Evolutionary conservation across 768 basidiomycete species (phyloP), one percentile per base, ranked within the genome.

Genomic region (Suillus americanus): DNA sequence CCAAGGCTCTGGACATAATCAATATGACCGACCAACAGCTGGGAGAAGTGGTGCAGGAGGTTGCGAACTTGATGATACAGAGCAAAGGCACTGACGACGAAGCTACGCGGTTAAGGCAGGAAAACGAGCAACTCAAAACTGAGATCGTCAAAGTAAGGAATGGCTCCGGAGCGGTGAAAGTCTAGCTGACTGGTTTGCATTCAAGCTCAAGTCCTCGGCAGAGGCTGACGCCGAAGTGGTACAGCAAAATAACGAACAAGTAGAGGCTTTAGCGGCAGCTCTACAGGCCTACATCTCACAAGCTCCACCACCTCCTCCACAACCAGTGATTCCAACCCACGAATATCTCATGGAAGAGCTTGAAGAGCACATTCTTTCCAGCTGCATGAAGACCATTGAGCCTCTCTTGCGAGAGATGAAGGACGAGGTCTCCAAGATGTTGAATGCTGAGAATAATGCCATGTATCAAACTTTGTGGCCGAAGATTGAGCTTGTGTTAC

Each of bases 211-310:
- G 61, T 43, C 67, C 41, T 45, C 67, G 20, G 62, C 68, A 63
- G 70, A 64, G 33, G 65, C 48, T n/a, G 16, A 41, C 65, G 56
- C 61, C 51, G 57, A 73, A 62, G 41, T 72, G 66, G 20, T 67
- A 72, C 57, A 59, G 28, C 60, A 64, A 40, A 62, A 62, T 25
- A 62, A 45, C 5, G 75, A 69, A 60, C 71, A 78, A 62, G 65
- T 70, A 5, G 68, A 75, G n/a, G 75, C 76, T 3, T 66, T 76
- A 54, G 70, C 71, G 2, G 70, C 72, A 57, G 75, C 76, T 13
- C 33, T 76, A 10, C 72, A 71, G 50, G 75, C 76, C 37, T 77
- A 69, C 41, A 74, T 77, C 56, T 68, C 75, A 51, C 76, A 77
- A 67, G 54, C 64, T 46, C 64, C 76, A 3, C 18, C 63, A 18